These are phyloP conservation scores for Salix arbutifolia DNA, from an alignment of 345 rosid genomes.

Conservation along the genomic window DNA sequence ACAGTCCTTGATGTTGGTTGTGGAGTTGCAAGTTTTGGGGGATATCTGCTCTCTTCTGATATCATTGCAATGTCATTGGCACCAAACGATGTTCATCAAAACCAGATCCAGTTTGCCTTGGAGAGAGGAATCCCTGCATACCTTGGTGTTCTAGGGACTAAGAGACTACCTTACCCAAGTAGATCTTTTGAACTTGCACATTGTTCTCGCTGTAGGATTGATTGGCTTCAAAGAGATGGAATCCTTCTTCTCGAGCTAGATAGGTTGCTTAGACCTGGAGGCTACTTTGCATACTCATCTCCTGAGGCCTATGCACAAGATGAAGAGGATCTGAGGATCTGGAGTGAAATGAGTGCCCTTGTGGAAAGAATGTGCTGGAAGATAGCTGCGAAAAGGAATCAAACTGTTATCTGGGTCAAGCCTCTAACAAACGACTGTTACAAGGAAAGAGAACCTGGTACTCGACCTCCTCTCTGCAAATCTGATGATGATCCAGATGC, in stretches of 20 bases:
- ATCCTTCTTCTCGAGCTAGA: slow-evolving; percentile 97
- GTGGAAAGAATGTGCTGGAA: slow-evolving; percentile 96
- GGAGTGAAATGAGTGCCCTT: slow-evolving; percentile 93
- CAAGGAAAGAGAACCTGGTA: slow-evolving; percentile 68
- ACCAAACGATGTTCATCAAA: slow-evolving; percentile 98
- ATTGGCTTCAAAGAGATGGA: slow-evolving; percentile 99
- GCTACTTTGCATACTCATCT: slow-evolving; percentile 96
- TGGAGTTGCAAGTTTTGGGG: slow-evolving; percentile 99
- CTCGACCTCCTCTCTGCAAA: slow-evolving; percentile 85
- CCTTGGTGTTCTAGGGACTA: slow-evolving; percentile 94
- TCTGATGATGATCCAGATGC: slow-evolving; percentile 94
- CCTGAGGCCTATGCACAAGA: slow-evolving; percentile 99
- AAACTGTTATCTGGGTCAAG: slow-evolving; percentile 96
- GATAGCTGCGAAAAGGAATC: slow-evolving; percentile 82
- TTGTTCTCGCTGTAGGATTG: slow-evolving; percentile 96
- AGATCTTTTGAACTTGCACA: slow-evolving; percentile 97
- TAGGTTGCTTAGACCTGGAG: slow-evolving; percentile 93
- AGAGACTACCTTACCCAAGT: slow-evolving; percentile 97
- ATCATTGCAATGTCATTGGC: slow-evolving; percentile 87
- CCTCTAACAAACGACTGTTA: slow-evolving; percentile 91
- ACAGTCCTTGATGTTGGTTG: slow-evolving; percentile 98
- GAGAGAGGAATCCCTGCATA: slow-evolving; percentile 99
- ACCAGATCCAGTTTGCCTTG: slow-evolving; percentile 97
- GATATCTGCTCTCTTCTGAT: slow-evolving; percentile 79
- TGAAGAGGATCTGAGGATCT: slow-evolving; percentile 84